A percentile compares a stretch with the other conserved stretches of the same genome.
phyloP scores from a whole-genome alignment of 2,329 filamentous ascomycete genomes.

The Aspergillus uvarum region DNA sequence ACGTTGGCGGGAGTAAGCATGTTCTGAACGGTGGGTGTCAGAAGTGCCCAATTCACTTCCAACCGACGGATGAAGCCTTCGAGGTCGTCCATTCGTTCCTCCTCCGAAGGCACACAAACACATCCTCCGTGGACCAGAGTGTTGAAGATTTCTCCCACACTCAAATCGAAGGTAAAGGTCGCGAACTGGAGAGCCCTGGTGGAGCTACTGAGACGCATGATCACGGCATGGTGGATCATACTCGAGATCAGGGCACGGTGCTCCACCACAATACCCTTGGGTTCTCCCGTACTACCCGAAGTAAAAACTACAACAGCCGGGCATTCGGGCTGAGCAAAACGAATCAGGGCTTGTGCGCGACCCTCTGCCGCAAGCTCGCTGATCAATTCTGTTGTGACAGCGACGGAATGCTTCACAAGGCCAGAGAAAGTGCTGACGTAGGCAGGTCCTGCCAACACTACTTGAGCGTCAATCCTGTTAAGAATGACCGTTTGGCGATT shows the following conservation, averaged over 20 bases:
- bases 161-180: constrained; percentile 50
- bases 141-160: constrained; percentile 51
- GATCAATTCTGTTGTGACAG: constrained; percentile 62
- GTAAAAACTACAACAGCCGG: constrained; percentile 71
- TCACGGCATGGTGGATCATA: constrained; percentile 8
- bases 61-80: constrained; percentile 34
- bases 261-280: constrained; percentile 79
- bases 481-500: constrained; percentile 23
- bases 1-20: constrained; percentile 12
- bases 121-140: constrained; percentile 55
- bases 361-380: background rate
- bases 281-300: constrained; percentile 79
- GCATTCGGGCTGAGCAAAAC: constrained; percentile 6
- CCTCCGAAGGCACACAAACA: constrained; percentile 53
- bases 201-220: constrained; percentile 28
- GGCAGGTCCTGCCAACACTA: constrained; percentile 16
- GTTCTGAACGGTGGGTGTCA: constrained; percentile 16
- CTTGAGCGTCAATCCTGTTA: constrained; percentile 20
- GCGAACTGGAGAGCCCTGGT: constrained; percentile 42
- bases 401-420: constrained; percentile 47
- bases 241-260: constrained; percentile 48
- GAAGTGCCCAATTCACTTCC: constrained; percentile 40
- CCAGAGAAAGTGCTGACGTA: constrained; percentile 3
- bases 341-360: background rate
- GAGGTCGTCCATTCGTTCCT: constrained; percentile 47